Conservation (phyloP, 2,329 filamentous ascomycete genomes). For the Periconia sp. region DNA sequence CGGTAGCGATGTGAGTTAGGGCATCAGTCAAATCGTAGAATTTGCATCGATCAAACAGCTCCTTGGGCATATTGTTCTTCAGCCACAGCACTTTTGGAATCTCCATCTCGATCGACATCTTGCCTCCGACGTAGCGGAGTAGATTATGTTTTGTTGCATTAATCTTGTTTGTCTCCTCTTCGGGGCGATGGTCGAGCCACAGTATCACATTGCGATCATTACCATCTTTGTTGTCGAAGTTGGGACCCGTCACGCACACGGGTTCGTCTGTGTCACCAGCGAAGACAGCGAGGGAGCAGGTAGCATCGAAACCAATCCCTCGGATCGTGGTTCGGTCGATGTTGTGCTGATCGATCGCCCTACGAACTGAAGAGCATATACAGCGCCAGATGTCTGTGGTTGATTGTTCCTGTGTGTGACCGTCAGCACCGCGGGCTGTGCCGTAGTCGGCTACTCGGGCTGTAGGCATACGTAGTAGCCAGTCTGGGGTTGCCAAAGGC, state of each 20-base stretch:
- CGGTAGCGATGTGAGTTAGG: constrained; percentile 90
- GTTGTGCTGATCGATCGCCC: constrained; percentile 77
- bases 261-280: constrained; percentile 86
- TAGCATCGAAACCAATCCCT: constrained; percentile 96
- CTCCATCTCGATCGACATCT: constrained; percentile 99
- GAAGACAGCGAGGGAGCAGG: constrained; percentile 95
- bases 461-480: constrained; percentile 53
- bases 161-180: constrained; percentile 88
- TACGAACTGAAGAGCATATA: constrained; percentile 85
- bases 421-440: constrained; percentile 9
- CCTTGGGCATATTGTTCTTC: constrained; percentile 95
- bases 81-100: constrained; percentile 98
- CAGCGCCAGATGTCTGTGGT: constrained; percentile 95
- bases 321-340: constrained; percentile 75
- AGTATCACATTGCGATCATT: constrained; percentile 94
- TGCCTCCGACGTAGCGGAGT: constrained; percentile 92
- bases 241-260: constrained; percentile 83
- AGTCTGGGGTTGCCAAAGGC: constrained; percentile 56
- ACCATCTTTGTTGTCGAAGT: constrained; percentile 73
- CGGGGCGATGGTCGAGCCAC: constrained; percentile 94
- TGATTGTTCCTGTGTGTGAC: constrained; percentile 79
- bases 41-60: constrained; percentile 89
- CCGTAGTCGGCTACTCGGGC: not conserved
- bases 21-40: constrained; percentile 96
- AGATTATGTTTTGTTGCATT: constrained; percentile 91